These are phyloP conservation scores for Fraxinus angustifolia DNA, from an alignment of 305 asterid genomes.

Conservation along the genomic window DNA sequence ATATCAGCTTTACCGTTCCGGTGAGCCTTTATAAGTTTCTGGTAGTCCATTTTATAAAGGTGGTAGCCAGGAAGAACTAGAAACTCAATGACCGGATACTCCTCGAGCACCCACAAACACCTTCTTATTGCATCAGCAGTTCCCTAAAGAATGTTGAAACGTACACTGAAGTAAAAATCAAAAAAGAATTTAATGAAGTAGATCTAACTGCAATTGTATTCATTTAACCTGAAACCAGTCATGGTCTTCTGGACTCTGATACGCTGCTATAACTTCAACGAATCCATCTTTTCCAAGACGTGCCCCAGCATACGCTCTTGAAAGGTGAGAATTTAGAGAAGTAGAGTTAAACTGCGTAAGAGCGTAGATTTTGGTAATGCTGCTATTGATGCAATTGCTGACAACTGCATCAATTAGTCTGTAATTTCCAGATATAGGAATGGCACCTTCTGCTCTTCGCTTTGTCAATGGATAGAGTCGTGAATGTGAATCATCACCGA, in stretches of 20 bases:
- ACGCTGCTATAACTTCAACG: constrained; percentile 82
- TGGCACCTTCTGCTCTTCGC: constrained; percentile 76
- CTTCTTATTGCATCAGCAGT: constrained; percentile 76
- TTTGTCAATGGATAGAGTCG: constrained; percentile 73
- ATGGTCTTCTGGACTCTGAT: constrained; percentile 68
- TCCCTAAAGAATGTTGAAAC: constrained; percentile 38
- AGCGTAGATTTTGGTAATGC: constrained; percentile 65
- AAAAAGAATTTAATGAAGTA: background rate
- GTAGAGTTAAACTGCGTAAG: constrained; percentile 82
- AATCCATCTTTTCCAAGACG: constrained; percentile 53
- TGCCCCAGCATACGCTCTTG: constrained; percentile 63
- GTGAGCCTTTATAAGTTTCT: constrained; percentile 49
- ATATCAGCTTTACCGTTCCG: constrained; percentile 40
- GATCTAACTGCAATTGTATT: background rate
- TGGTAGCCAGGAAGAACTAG: constrained; percentile 77
- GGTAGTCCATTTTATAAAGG: constrained; percentile 69
- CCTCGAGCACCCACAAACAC: constrained; percentile 67
- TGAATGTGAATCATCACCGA: constrained; percentile 70
- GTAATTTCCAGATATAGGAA: constrained; percentile 80
- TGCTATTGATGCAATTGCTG: constrained; percentile 86
- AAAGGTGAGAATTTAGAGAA: constrained; percentile 76
- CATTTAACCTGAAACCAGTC: constrained; percentile 75
- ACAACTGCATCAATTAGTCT: constrained; percentile 75
- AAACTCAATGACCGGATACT: constrained; percentile 49
- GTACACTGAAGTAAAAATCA: background rate